These are phyloP conservation scores for Claviceps capensis DNA, from an alignment of 2,329 filamentous ascomycete genomes.

Conservation along the genomic window DNA sequence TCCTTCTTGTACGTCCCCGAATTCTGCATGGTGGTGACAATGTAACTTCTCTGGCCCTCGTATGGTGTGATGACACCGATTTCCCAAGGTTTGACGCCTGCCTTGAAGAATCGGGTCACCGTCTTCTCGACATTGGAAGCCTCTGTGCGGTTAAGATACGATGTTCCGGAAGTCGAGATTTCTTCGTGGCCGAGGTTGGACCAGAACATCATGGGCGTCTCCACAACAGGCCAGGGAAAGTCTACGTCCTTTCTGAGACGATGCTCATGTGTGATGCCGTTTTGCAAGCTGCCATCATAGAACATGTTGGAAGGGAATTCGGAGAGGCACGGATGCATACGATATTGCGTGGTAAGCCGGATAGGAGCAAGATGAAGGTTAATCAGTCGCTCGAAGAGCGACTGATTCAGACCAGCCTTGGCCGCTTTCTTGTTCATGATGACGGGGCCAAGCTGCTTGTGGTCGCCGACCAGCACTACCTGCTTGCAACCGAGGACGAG, in stretches of 20 bases:
- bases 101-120: conserved; percentile 96
- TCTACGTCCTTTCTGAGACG: conserved; percentile 86
- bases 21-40: conserved; percentile 98
- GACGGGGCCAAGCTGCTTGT: conserved; percentile 93
- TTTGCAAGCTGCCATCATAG: conserved; percentile 93
- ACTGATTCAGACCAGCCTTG: conserved; percentile 94
- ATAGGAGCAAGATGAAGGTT: conserved; percentile 84
- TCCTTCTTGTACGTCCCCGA: conserved; percentile 97
- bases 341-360: conserved; percentile 90
- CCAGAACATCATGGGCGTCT: conserved; percentile 99
- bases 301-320: conserved; percentile 99
- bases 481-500: conserved; percentile 96
- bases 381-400: conserved; percentile 92
- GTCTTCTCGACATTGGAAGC: conserved; percentile 97
- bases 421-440: conserved; percentile 99
- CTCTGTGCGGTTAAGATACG: conserved; percentile 94
- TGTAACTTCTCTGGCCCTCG: conserved; percentile 94
- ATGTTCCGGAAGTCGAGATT: conserved; percentile 94
- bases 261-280: conserved; percentile 82
- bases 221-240: conserved; percentile 90
- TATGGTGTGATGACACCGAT: conserved; percentile 99
- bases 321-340: conserved; percentile 96
- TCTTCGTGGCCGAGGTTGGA: conserved; percentile 95
- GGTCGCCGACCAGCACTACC: conserved; percentile 94
- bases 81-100: conserved; percentile 81